Base-by-base conservation (phyloP, 1,139 yeast genomes). In the Geotrichum candidum region DNA sequence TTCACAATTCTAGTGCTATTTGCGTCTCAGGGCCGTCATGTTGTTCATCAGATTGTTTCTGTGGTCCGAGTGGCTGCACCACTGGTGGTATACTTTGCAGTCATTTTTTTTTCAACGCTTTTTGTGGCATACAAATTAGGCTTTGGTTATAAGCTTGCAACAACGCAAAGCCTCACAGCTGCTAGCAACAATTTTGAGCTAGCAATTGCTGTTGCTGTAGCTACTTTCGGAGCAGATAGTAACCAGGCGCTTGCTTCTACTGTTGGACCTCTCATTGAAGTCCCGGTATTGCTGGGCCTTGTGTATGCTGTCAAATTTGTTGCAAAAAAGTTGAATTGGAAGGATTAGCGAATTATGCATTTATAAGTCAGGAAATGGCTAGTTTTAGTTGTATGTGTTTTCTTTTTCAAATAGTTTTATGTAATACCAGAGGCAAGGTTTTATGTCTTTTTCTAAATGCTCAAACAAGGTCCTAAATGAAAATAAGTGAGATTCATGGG, bases 161-260 rank as follows among this genome's bases (percentile, higher is more conserved):
- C 78, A 29, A 80, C 86, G 2, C 87, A 83, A 66, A 74, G 82
- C 13, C 84, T 84, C 66, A 83, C 86, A 1, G 85, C 86, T 23
- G 81, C 86, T 1, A 80, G 85, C 4, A 84, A 84, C 68, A 83
- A 84, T 63, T 79, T 79, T 64, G 86, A 83, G 67, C 72, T 83
- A 56, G 80, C 84, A 60, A 73, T 83, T 56, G 85, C 87, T 2
- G 79, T 84, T 18, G 83, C 86, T 1, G 80, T 82, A 15, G 78
- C 85, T 0, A 67, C 82, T 7, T 84, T 80, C 72, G 87, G 87
- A 1, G 73, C 77, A 33, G 81, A 81, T 3, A 79, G 84, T 65
- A 76, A 80, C 61, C 81, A 84, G 68, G 82, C 86, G 1, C 77
- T 84, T 57, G 87, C 87, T 2, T 83, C 87, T 1, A 82, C 86